phyloP scores from a whole-genome alignment of 1,139 yeast species.

The Maudiozyma humilis region DNA sequence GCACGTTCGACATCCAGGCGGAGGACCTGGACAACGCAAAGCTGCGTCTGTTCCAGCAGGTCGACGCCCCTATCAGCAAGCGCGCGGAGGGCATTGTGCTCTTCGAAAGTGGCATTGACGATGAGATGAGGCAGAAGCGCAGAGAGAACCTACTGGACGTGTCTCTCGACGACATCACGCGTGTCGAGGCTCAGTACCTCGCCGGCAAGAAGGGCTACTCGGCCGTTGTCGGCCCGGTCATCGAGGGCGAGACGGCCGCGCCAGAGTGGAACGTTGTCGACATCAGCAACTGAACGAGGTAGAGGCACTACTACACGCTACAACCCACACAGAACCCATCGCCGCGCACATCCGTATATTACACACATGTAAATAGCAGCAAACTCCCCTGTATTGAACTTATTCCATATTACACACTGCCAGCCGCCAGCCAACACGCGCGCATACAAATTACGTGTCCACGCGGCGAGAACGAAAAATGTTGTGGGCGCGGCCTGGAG shows the following conservation, averaged over 20 bases:
- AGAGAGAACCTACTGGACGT: conserved; percentile 68
- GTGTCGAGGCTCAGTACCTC: conserved; percentile 21
- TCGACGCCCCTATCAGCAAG: conserved; percentile 85
- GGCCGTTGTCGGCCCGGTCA: conserved; percentile 23
- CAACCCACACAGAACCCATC: too few species aligned
- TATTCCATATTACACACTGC: too few species aligned
- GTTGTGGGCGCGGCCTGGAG: too few species aligned
- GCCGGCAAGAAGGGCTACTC: conserved; percentile 9
- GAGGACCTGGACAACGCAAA: conserved; percentile 83
- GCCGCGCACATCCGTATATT: too few species aligned
- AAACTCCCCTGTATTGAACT: too few species aligned
- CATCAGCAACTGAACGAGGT: too few species aligned
- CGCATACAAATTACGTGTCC: too few species aligned
- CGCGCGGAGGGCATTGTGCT: conserved; percentile 64
- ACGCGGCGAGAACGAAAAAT: too few species aligned
- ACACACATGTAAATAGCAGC: too few species aligned
- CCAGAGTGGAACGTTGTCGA: conserved; percentile 15
- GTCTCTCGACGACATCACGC: conserved; percentile 46
- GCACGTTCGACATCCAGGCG: conserved; percentile 41
- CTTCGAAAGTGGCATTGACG: conserved; percentile 65
- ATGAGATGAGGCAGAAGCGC: conserved; percentile 72
- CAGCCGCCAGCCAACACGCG: too few species aligned
- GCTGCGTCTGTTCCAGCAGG: conserved; percentile 76
- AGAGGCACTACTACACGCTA: too few species aligned
- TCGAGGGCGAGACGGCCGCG: conserved; percentile 8